These are phyloP conservation scores for Euphorbia schlechtendalii DNA, from an alignment of 441 rosid genomes.

Conservation along the genomic window DNA sequence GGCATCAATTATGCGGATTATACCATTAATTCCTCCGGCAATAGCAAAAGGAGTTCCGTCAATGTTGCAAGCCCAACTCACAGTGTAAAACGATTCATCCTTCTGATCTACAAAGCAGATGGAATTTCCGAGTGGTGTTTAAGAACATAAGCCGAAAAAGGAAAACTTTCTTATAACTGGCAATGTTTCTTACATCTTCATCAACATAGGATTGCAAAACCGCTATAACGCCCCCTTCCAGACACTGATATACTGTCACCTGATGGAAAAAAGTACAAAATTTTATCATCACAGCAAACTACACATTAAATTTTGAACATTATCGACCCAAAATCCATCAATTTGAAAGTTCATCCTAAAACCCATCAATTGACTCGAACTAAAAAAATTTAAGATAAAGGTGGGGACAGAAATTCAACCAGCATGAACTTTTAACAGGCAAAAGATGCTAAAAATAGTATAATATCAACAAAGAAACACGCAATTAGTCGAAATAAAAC, in stretches of 20 bases:
- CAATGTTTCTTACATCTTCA: conserved; percentile 69
- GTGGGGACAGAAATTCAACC: too few species aligned
- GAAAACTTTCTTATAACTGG: neutral
- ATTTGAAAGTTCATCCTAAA: neutral
- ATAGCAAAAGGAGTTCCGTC: conserved; percentile 64
- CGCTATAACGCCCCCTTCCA: conserved; percentile 79
- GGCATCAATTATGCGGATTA: conserved; percentile 80
- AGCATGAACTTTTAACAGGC: neutral
- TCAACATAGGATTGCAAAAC: conserved; percentile 78
- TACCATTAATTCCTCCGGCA: conserved; percentile 90
- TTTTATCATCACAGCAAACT: neutral
- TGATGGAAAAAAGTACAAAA: conserved; percentile 23
- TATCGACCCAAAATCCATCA: neutral
- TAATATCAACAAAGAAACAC: neutral
- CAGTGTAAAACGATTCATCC: conserved; percentile 90
- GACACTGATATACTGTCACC: conserved; percentile 91
- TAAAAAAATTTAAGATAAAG: neutral
- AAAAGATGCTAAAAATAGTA: neutral
- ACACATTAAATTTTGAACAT: too few species aligned
- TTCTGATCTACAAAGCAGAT: conserved; percentile 68
- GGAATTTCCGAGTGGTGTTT: conserved; percentile 32
- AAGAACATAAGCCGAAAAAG: neutral
- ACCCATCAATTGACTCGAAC: too few species aligned
- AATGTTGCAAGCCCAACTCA: conserved; percentile 77
- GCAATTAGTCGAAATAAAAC: neutral